phyloP scores from a whole-genome alignment of 306 rosid genomes.

The Citrullus colocynthis region DNA sequence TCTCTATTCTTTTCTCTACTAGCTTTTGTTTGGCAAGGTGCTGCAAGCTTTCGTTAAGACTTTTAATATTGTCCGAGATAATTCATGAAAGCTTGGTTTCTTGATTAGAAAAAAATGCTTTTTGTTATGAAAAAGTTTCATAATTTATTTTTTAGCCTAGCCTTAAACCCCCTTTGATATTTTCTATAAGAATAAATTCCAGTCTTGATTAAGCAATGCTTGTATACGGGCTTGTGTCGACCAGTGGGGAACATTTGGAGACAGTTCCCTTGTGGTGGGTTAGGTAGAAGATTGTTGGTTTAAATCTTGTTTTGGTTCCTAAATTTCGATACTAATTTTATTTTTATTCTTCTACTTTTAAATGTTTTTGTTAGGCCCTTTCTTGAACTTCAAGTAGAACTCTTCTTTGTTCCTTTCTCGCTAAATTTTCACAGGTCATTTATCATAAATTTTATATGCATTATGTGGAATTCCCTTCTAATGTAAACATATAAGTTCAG shows the following conservation, averaged over 20 bases:
- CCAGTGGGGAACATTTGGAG: neutral
- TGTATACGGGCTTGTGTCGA: neutral
- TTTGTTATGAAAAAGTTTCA: neutral
- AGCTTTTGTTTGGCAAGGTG: too few species aligned
- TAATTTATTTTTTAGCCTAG: neutral
- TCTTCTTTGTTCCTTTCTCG: neutral
- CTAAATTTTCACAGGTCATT: neutral
- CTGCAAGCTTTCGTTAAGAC: too few species aligned
- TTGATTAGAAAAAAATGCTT: too few species aligned
- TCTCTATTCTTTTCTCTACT: too few species aligned
- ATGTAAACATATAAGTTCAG: neutral
- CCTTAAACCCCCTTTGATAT: too few species aligned
- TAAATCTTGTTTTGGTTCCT: neutral
- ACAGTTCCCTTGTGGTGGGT: neutral
- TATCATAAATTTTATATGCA: neutral
- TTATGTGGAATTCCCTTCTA: neutral
- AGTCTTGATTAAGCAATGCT: neutral
- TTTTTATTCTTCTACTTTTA: neutral
- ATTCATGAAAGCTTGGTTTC: too few species aligned
- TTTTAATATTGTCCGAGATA: too few species aligned
- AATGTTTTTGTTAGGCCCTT: neutral
- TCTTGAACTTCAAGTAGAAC: neutral
- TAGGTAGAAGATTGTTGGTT: neutral
- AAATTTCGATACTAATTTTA: neutral
- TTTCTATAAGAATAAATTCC: neutral